Evolutionary conservation across 495 filamentous ascomycete genomes (phyloP).

Genomic region (Usnea hakonensis): DNA sequence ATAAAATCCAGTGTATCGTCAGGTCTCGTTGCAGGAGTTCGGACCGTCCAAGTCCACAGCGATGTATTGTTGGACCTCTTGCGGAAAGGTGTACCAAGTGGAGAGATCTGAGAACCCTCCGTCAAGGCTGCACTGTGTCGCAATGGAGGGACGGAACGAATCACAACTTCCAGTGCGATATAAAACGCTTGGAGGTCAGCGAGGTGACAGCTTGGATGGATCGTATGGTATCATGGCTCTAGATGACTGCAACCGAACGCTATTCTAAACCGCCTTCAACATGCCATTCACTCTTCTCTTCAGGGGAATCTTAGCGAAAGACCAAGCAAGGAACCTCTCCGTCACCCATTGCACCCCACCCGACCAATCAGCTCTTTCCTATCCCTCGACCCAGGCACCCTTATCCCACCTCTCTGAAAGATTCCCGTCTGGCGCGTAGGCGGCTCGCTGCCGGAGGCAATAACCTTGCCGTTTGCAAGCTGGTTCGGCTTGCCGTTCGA

Average conservation of each 20-base stretch:
- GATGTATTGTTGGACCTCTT: too few species aligned
- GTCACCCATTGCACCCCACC: slow-evolving; percentile 16
- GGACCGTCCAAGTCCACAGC: too few species aligned
- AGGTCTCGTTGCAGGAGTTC: too few species aligned
- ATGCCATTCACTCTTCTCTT: neutral
- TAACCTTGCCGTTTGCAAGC: neutral
- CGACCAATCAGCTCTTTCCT: slow-evolving; percentile 17
- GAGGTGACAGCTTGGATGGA: neutral
- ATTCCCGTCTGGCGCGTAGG: slow-evolving; percentile 9
- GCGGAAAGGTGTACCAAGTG: too few species aligned
- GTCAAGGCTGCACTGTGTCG: too few species aligned
- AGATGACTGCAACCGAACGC: neutral
- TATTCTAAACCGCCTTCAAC: neutral
- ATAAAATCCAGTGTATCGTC: too few species aligned
- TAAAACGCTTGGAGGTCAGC: neutral
- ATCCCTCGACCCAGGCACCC: slow-evolving; percentile 10
- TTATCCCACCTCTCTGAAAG: slow-evolving; percentile 12
- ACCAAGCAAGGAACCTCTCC: neutral
- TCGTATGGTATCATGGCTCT: slow-evolving; percentile 12
- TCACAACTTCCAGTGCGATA: too few species aligned
- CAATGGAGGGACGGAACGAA: too few species aligned
- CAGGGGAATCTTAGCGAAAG: neutral
- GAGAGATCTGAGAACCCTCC: too few species aligned
- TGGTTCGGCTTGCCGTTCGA: slow-evolving; percentile 3
- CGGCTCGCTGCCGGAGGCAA: slow-evolving; percentile 3